Conservation (phyloP, 2,329 filamentous ascomycete species). For the Xylaria sp. region DNA sequence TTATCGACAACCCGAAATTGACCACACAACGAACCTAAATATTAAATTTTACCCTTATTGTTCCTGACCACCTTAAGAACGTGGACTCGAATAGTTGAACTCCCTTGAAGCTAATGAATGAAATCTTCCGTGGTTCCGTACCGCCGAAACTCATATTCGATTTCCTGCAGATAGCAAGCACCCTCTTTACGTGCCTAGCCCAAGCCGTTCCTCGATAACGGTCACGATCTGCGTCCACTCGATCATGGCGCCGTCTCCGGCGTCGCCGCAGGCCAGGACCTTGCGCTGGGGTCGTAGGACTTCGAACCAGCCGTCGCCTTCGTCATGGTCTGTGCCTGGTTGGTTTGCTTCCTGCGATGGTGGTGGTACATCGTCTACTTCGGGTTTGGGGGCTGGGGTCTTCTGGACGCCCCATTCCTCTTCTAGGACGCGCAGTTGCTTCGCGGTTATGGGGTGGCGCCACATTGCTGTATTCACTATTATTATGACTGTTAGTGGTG, state of each 20-base stretch:
- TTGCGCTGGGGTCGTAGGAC: conserved; percentile 80
- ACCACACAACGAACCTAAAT: neutral
- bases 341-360: conserved; percentile 46
- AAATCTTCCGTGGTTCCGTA: neutral
- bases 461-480: conserved; percentile 95
- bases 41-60: neutral
- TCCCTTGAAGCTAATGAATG: neutral
- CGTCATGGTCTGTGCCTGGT: conserved; percentile 42
- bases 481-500: neutral
- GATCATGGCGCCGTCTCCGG: conserved; percentile 84
- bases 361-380: neutral
- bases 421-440: conserved; percentile 75
- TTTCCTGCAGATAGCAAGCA: neutral
- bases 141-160: neutral
- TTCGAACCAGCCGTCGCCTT: conserved; percentile 68
- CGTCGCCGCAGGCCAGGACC: conserved; percentile 84
- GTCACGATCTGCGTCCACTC: conserved; percentile 81
- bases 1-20: neutral
- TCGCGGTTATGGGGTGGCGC: conserved; percentile 81
- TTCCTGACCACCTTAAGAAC: neutral
- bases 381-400: conserved; percentile 14
- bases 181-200: conserved; percentile 32
- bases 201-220: conserved; percentile 67
- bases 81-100: too few species aligned
- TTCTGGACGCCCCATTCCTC: conserved; percentile 75